phyloP scores from a whole-genome alignment of 495 filamentous ascomycete species.

The Tirmania nivea region DNA sequence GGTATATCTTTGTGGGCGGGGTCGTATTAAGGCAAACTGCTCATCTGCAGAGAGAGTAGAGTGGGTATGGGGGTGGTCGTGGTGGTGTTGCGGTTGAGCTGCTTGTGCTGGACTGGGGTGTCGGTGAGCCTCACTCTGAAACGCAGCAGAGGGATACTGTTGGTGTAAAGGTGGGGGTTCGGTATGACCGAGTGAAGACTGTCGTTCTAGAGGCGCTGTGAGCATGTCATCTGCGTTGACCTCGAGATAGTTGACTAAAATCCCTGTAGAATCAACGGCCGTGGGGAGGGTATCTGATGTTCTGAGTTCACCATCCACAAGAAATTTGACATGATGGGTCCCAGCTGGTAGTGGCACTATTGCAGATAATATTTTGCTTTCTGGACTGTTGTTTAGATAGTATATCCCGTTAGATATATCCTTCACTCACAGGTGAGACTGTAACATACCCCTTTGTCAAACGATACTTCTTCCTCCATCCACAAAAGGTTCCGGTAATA shows the following conservation, averaged over 20 bases:
- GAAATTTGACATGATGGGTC: slow-evolving; percentile 89
- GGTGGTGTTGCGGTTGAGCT: slow-evolving; percentile 7
- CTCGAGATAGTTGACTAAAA: slow-evolving; percentile 93
- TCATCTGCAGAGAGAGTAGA: background rate
- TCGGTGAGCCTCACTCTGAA: slow-evolving; percentile 9
- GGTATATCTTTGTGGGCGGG: slow-evolving; percentile 25
- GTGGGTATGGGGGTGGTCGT: slow-evolving; percentile 6
- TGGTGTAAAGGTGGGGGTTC: slow-evolving; percentile 17
- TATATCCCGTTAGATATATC: slow-evolving; percentile 4
- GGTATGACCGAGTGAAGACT: slow-evolving; percentile 23
- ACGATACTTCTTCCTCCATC: slow-evolving; percentile 81
- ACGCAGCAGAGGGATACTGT: slow-evolving; percentile 16
- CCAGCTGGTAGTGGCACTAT: slow-evolving; percentile 67
- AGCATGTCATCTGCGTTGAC: slow-evolving; percentile 52
- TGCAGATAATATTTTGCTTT: slow-evolving; percentile 35
- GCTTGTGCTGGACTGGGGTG: slow-evolving; percentile 25
- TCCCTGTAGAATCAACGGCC: slow-evolving; percentile 89
- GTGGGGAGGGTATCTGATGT: slow-evolving; percentile 72
- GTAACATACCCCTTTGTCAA: slow-evolving; percentile 51
- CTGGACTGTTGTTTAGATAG: slow-evolving; percentile 9
- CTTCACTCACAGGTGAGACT: background rate
- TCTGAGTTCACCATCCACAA: slow-evolving; percentile 82
- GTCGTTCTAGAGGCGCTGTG: slow-evolving; percentile 26
- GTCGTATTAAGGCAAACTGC: background rate
- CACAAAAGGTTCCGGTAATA: slow-evolving; percentile 88